phyloP scores from a whole-genome alignment of 2,329 filamentous ascomycete genomes.

The Dactylellina parvicollis region DNA sequence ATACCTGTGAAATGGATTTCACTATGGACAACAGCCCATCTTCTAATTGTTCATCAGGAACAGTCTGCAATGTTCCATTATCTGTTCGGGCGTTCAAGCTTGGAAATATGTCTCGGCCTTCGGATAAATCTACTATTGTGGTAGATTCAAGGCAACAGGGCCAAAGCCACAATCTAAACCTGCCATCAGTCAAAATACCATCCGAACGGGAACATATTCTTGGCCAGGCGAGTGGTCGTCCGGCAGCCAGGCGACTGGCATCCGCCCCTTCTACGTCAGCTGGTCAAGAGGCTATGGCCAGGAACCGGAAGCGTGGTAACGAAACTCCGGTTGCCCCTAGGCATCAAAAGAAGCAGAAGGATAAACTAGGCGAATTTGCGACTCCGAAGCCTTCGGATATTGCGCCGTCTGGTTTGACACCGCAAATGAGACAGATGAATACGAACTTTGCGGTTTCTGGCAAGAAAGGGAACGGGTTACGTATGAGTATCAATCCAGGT shows the following conservation, averaged over 20 bases:
- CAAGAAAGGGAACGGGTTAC: conserved; percentile 48
- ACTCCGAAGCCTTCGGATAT: conserved; percentile 32
- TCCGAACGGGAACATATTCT: conserved; percentile 18
- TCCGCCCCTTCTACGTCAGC: not conserved
- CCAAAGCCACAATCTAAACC: not conserved
- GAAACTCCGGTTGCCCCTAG: conserved; percentile 42
- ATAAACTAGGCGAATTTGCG: conserved; percentile 37
- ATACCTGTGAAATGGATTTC: conserved; percentile 24
- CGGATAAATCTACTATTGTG: conserved; percentile 17
- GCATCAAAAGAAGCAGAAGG: conserved; percentile 48
- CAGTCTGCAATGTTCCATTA: conserved; percentile 6
- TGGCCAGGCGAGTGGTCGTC: conserved; percentile 1
- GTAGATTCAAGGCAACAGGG: conserved; percentile 16
- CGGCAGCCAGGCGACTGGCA: conserved; percentile 5
- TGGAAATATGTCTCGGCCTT: conserved; percentile 13
- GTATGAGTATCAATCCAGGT: conserved; percentile 42
- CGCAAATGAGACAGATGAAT: conserved; percentile 51
- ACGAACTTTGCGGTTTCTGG: conserved; percentile 46
- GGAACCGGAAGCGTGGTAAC: conserved; percentile 46
- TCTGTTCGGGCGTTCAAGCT: conserved; percentile 19
- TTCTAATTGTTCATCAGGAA: conserved; percentile 17
- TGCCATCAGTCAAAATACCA: not conserved
- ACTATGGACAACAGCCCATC: conserved; percentile 14
- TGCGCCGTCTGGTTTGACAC: conserved; percentile 47
- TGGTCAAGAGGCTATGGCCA: conserved; percentile 13